Evolutionary conservation across 257 asterid species (phyloP).

Genomic region (Verbascum thapsus): DNA sequence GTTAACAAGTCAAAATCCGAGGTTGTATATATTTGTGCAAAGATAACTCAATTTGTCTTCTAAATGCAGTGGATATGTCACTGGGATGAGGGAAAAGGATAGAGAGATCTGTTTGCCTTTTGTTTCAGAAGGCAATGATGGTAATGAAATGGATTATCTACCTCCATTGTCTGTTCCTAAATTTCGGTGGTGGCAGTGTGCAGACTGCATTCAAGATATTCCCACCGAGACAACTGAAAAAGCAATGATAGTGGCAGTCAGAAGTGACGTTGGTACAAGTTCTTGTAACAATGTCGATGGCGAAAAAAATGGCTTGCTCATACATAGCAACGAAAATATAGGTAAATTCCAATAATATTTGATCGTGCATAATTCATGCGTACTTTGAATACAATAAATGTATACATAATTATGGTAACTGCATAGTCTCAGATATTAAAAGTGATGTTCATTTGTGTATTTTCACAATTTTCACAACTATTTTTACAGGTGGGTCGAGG

Average conservation of each 20-base stretch:
- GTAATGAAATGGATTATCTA: constrained; percentile 35
- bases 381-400: neutral
- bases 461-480: constrained; percentile 4
- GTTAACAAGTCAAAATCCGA: neutral
- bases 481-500: constrained; percentile 29
- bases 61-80: constrained; percentile 64
- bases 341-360: constrained; percentile 26
- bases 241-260: constrained; percentile 18
- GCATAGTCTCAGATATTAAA: neutral
- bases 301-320: constrained; percentile 24
- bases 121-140: constrained; percentile 32
- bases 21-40: constrained; percentile 2
- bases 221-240: constrained; percentile 27
- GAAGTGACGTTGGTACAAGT: constrained; percentile 25
- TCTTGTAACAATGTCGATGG: constrained; percentile 22
- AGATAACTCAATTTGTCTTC: constrained; percentile 22
- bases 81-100: constrained; percentile 59
- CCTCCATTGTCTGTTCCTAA: constrained; percentile 55
- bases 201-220: constrained; percentile 39
- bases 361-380: neutral
- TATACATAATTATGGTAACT: neutral
- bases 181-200: constrained; percentile 74
- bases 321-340: constrained; percentile 18
- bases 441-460: neutral
- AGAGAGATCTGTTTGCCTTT: constrained; percentile 47